These are phyloP conservation scores for Aspergillus hortae DNA, from an alignment of 2,329 filamentous ascomycete genomes.

Conservation along the genomic window DNA sequence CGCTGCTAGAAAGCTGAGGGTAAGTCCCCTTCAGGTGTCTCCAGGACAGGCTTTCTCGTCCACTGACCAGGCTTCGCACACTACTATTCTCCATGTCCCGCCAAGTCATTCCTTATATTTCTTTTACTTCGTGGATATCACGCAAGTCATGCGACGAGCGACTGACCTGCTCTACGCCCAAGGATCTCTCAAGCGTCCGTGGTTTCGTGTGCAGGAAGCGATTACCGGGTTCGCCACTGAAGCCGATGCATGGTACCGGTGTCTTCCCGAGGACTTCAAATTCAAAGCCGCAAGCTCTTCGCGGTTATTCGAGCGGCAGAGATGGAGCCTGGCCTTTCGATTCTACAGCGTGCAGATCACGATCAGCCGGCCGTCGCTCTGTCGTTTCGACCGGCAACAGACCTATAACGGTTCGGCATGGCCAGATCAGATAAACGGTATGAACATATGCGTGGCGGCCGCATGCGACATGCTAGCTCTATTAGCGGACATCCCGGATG, in stretches of 20 bases:
- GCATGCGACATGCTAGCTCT: constrained; percentile 33
- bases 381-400: constrained; percentile 28
- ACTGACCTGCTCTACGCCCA: constrained; percentile 4
- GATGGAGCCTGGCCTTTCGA: constrained; percentile 23
- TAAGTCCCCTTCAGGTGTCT: background rate
- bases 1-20: background rate
- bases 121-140: constrained; percentile 1
- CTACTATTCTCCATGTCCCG: background rate
- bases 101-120: constrained; percentile 6
- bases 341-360: constrained; percentile 38
- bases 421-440: constrained; percentile 22
- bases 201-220: background rate
- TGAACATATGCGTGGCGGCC: constrained; percentile 30
- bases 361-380: constrained; percentile 38
- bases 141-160: constrained; percentile 3
- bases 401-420: background rate
- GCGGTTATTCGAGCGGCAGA: background rate
- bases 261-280: background rate
- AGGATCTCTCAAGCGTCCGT: background rate
- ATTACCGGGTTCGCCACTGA: constrained; percentile 3
- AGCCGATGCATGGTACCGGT: constrained; percentile 1
- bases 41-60: background rate
- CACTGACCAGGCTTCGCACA: background rate
- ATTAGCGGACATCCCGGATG: constrained; percentile 33
- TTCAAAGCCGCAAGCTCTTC: background rate